Evolutionary conservation across 2,329 filamentous ascomycete species (phyloP).

Genomic region (Cercospora janseana): DNA sequence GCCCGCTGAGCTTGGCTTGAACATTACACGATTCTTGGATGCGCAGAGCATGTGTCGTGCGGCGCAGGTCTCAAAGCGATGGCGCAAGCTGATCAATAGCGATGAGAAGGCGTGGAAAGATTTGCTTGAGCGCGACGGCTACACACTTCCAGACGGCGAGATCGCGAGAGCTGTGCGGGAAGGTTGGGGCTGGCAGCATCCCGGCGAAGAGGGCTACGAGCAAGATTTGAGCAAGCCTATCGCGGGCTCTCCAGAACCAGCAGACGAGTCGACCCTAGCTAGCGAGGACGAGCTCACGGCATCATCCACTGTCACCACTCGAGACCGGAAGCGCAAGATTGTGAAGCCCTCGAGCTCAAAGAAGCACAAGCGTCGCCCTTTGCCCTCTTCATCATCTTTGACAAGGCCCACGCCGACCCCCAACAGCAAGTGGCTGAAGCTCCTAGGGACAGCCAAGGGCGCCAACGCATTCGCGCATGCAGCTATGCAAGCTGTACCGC

Average conservation of each 20-base stretch:
- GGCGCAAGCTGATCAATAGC: constrained; percentile 85
- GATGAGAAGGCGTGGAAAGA: constrained; percentile 97
- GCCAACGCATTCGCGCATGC: constrained; percentile 83
- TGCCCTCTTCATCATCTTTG: constrained; percentile 27
- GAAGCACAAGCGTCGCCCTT: constrained; percentile 50
- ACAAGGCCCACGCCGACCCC: constrained; percentile 47
- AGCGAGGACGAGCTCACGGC: constrained; percentile 37
- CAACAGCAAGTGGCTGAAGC: constrained; percentile 44
- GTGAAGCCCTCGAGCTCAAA: constrained; percentile 41
- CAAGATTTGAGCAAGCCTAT: constrained; percentile 67
- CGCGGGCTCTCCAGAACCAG: constrained; percentile 25
- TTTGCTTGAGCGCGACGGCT: constrained; percentile 81
- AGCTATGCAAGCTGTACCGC: constrained; percentile 77
- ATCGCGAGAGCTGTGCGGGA: constrained; percentile 80
- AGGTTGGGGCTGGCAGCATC: constrained; percentile 97
- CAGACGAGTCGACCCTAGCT: constrained; percentile 20
- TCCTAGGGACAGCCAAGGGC: constrained; percentile 64
- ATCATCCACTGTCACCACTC: constrained; percentile 29
- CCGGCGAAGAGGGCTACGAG: constrained; percentile 68
- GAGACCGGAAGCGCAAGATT: constrained; percentile 29
- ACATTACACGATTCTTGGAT: constrained; percentile 84
- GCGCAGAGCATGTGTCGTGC: constrained; percentile 82
- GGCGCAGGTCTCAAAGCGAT: constrained; percentile 89
- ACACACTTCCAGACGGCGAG: constrained; percentile 73
- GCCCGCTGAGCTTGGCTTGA: constrained; percentile 80